Evolutionary conservation across 305 asterid species (phyloP), one percentile per base, ranked within the genome.

Genomic region (Solanum hybrid): DNA sequence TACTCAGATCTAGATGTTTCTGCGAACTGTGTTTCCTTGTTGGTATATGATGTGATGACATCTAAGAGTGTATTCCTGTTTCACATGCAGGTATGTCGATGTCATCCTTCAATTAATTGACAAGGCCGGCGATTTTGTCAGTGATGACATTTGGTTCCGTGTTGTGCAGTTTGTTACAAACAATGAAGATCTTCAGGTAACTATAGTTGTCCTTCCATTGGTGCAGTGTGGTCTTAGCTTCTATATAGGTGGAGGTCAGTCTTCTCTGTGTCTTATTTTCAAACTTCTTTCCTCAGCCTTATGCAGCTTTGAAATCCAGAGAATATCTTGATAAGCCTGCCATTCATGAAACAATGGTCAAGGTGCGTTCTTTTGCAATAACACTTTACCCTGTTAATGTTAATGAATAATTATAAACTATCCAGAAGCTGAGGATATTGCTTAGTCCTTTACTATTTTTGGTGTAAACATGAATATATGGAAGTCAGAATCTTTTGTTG

Each of bases 111-210:
- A 98, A 94, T 92, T 98, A 95, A 98, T 98, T 92, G 99, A 98
- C 95, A 98, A 98, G 95, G 99, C 99, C 6, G 99, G 99, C 78
- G 99, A 98, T 91, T 97, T 98, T 85, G 99, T 98, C 92, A 97
- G 99, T 93, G 99, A 98, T 94, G 99, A 97, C 93, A 98, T 98
- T 90, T 98, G 99, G 99, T 98, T 98, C 90, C 99, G 99, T 57
- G 99, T 98, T 74, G 99, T 98, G 94, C 99, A 98, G 93, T 98
- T 98, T 87, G 99, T 98, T 88, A 98, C 99, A 67, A 98, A 98
- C 92, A 98, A 98, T 13, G 99, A 97, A 94, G 99, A 98, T 93
- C 94, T 98, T 86, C 99, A 98, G 99, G 99, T 98, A 91, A 88
- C 64, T 78, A 67, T 80, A 91, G 83, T 67, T 89, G 46, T 64